Conservation (phyloP, 2,329 filamentous ascomycete genomes). For the Torrubiella hemipterigena region DNA sequence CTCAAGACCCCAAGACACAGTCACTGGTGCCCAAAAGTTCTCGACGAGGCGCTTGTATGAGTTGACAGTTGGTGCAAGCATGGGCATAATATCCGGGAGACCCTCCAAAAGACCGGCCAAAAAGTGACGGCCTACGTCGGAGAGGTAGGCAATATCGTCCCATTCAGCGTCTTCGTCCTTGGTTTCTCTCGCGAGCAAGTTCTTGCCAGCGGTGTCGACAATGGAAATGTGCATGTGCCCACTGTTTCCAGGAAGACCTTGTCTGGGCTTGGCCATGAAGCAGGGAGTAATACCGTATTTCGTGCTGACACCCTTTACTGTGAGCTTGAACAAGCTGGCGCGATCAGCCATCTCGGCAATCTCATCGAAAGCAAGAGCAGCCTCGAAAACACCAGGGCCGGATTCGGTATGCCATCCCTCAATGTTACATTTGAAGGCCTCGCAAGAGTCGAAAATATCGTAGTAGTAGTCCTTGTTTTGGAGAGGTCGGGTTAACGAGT, state of each 20-base stretch:
- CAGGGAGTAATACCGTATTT: constrained; percentile 88
- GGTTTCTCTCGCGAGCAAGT: constrained; percentile 65
- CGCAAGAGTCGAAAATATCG: constrained; percentile 69
- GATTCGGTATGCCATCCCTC: constrained; percentile 96
- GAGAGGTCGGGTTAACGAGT: constrained; percentile 74
- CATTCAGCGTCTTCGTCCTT: constrained; percentile 62
- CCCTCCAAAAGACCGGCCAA: constrained; percentile 82
- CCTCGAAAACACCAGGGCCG: constrained; percentile 90
- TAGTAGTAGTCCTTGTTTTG: constrained; percentile 94
- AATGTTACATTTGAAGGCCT: constrained; percentile 65
- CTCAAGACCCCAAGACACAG: constrained; percentile 92
- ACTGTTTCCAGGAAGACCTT: constrained; percentile 85
- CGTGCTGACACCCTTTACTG: constrained; percentile 77
- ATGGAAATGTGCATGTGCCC: constrained; percentile 94
- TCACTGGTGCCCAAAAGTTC: constrained; percentile 98
- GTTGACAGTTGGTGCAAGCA: constrained; percentile 90
- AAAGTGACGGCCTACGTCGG: constrained; percentile 84
- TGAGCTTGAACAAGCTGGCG: constrained; percentile 87
- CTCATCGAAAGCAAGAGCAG: constrained; percentile 83
- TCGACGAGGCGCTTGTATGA: constrained; percentile 97
- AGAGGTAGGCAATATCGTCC: constrained; percentile 66
- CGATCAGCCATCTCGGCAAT: constrained; percentile 84
- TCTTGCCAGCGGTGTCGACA: constrained; percentile 67
- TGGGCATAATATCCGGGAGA: constrained; percentile 88
- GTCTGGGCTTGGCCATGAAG: constrained; percentile 96